Evolutionary conservation across 2,329 filamentous ascomycete genomes (phyloP).

Genomic region (Cercospora sesami): DNA sequence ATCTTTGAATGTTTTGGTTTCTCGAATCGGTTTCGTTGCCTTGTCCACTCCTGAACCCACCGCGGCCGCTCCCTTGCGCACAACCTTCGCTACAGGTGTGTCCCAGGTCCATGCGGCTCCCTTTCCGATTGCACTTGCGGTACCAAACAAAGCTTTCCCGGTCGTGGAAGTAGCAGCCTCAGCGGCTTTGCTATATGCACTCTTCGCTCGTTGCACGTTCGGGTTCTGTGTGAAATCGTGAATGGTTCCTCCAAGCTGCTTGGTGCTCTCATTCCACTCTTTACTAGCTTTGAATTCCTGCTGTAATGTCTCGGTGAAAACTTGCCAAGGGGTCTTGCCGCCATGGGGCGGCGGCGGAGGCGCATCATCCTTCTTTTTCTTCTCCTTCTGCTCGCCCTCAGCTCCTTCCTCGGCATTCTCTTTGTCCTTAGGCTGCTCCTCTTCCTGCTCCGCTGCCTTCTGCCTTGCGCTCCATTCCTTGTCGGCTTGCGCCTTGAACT

Average conservation of each 20-base stretch:
- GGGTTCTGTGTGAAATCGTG: slow-evolving; percentile 93
- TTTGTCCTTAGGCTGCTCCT: slow-evolving; percentile 38
- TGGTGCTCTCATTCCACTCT: slow-evolving; percentile 98
- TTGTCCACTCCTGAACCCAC: slow-evolving; percentile 89
- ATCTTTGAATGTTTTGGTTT: slow-evolving; percentile 89
- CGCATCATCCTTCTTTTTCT: slow-evolving; percentile 62
- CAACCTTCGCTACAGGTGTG: slow-evolving; percentile 85
- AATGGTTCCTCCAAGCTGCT: slow-evolving; percentile 83
- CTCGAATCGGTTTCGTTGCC: slow-evolving; percentile 87
- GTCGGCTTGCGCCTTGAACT: slow-evolving; percentile 40
- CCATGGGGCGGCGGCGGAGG: slow-evolving; percentile 94
- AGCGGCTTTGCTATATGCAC: slow-evolving; percentile 83
- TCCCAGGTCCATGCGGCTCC: slow-evolving; percentile 97
- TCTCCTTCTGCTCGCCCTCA: slow-evolving; percentile 50
- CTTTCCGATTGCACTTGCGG: slow-evolving; percentile 83
- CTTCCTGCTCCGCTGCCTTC: slow-evolving; percentile 41
- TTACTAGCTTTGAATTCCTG: slow-evolving; percentile 94
- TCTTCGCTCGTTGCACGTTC: slow-evolving; percentile 78
- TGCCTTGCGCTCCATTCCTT: slow-evolving; percentile 45
- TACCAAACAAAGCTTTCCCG: slow-evolving; percentile 77
- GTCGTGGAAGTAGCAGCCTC: slow-evolving; percentile 78
- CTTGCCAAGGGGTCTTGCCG: slow-evolving; percentile 97
- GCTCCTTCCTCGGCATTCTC: slow-evolving; percentile 48
- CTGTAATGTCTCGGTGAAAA: slow-evolving; percentile 95
- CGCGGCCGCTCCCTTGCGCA: slow-evolving; percentile 79